Conservation (phyloP, 2,329 filamentous ascomycete species). For the Fusarium ramigenum region DNA sequence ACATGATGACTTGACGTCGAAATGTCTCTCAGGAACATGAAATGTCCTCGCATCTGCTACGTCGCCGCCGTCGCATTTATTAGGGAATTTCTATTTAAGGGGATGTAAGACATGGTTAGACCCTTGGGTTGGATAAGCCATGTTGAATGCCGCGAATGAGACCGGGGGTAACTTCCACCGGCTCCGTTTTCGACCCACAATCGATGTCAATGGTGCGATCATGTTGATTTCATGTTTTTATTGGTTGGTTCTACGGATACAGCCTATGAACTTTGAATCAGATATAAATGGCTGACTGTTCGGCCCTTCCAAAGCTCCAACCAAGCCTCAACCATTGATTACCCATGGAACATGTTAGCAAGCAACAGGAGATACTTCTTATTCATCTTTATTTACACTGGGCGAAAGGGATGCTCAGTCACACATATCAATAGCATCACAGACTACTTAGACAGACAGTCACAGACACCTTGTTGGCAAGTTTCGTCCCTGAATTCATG, state of each 20-base stretch:
- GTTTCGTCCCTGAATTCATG: not conserved
- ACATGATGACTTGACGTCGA: conserved; percentile 31
- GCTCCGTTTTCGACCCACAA: conserved; percentile 18
- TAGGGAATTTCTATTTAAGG: conserved; percentile 29
- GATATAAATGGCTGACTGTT: not conserved
- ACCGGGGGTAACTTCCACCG: conserved; percentile 39
- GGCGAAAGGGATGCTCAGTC: not conserved
- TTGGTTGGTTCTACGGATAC: not conserved
- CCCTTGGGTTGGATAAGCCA: conserved; percentile 29
- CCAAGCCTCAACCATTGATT: not conserved
- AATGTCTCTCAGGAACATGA: conserved; percentile 32
- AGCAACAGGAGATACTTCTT: too few species aligned
- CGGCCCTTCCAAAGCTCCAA: not conserved
- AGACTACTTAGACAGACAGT: too few species aligned
- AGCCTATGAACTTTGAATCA: not conserved
- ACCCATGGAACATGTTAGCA: not conserved
- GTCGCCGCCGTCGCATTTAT: conserved; percentile 19
- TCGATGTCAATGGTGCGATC: conserved; percentile 5
- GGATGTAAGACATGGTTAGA: conserved; percentile 33
- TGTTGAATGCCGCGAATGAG: conserved; percentile 22
- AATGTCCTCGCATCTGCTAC: conserved; percentile 14
- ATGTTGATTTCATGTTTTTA: not conserved
- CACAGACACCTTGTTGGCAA: not conserved
- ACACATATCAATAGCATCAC: not conserved
- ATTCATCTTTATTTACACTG: not conserved